Conservation (phyloP, 257 asterid genomes). For the Cruciata laevipes region DNA sequence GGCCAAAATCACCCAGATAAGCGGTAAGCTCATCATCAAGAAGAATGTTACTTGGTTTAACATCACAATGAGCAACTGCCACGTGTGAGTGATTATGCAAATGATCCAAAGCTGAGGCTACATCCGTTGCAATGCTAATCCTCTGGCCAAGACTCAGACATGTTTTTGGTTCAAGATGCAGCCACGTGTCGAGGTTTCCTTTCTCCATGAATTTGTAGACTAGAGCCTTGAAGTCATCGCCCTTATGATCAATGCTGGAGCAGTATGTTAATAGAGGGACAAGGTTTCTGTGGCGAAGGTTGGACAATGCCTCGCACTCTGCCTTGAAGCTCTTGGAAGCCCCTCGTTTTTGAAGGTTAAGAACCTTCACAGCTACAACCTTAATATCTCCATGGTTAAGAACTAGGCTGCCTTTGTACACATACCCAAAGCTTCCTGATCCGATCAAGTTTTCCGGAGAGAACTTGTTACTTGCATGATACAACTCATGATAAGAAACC, state of each 20-base stretch:
- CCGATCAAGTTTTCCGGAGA: neutral
- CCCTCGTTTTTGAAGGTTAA: neutral
- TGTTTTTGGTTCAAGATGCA: neutral
- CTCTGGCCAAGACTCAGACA: neutral
- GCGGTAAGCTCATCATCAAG: constrained; percentile 67
- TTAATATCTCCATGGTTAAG: neutral
- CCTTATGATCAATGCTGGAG: neutral
- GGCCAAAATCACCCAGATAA: constrained; percentile 70
- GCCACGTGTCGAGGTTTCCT: neutral
- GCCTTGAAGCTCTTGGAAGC: neutral
- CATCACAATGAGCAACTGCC: constrained; percentile 71
- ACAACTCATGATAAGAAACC: neutral
- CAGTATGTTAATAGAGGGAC: neutral
- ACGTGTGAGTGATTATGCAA: constrained; percentile 71
- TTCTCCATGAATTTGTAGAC: neutral
- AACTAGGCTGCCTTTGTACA: neutral
- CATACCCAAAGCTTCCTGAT: neutral
- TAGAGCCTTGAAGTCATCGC: neutral
- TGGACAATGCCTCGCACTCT: neutral
- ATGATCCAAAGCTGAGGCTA: constrained; percentile 15
- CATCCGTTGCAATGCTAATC: neutral
- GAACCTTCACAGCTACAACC: neutral
- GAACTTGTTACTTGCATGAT: neutral
- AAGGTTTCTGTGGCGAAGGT: neutral
- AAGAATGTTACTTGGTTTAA: constrained; percentile 80